These are phyloP conservation scores for Huntiella moniliformis DNA, from an alignment of 2,329 filamentous ascomycete species.

Conservation along the genomic window DNA sequence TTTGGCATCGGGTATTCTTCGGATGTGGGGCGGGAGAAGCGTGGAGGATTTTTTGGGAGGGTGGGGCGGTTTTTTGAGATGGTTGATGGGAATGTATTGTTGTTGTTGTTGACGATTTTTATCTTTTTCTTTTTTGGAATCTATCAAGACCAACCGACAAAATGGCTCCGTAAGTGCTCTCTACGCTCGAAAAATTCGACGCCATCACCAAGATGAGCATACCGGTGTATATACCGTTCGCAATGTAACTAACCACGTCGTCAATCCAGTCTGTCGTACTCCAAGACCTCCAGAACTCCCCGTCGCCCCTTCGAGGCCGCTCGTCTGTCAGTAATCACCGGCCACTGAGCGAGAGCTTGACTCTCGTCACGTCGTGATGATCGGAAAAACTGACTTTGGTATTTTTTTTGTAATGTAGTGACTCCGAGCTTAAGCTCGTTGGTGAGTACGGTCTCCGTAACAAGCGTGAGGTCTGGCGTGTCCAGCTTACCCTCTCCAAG, in stretches of 20 bases:
- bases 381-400: slow-evolving; percentile 41
- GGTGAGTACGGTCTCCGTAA: slow-evolving; percentile 99
- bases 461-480: slow-evolving; percentile 99
- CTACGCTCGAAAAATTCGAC: neutral
- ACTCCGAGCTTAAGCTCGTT: slow-evolving; percentile 98
- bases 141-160: slow-evolving; percentile 16
- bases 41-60: too few species aligned
- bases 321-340: slow-evolving; percentile 92
- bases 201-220: neutral
- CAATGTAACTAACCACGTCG: slow-evolving; percentile 12
- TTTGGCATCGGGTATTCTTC: slow-evolving; percentile 8
- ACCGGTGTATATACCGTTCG: neutral
- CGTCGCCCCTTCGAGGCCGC: slow-evolving; percentile 97
- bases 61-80: too few species aligned
- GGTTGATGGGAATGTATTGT: slow-evolving; percentile 4
- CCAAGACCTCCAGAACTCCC: slow-evolving; percentile 99
- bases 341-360: slow-evolving; percentile 97
- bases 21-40: slow-evolving; percentile 3
- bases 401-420: slow-evolving; percentile 40
- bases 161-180: slow-evolving; percentile 25
- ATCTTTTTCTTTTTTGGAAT: slow-evolving; percentile 10
- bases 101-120: slow-evolving; percentile 12
- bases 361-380: slow-evolving; percentile 89
- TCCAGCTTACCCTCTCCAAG: slow-evolving; percentile 98
- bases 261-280: slow-evolving; percentile 39